Base-by-base conservation (phyloP, 2,329 filamentous ascomycete genomes). In the Phymatotrichopsis omnivora region DNA sequence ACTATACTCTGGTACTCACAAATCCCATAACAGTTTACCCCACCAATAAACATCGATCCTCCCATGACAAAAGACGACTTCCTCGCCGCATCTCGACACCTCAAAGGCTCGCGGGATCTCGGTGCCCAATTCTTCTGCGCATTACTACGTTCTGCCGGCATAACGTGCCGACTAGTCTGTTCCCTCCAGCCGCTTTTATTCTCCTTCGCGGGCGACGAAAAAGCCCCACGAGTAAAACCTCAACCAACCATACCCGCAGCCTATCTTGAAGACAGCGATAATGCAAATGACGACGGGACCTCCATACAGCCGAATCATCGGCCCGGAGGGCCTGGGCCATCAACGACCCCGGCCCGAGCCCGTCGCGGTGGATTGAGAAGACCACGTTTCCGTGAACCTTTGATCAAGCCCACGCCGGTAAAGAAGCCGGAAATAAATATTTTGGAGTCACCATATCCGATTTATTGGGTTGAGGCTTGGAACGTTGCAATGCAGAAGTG, bases 391-490 rank as follows among this genome's bases (percentile, higher is more conserved):
- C 42, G 42, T 19, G 46, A 41, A 6, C 42, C 36, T 8, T 11
- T 41, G 17, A 31, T 36, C 14, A 45, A 32, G n/a, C 5, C 42
- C 7, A 32, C 19, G 16, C 35, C 36, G 17, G 25, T 14, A 29
- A 41, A 45, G 36, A 35, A 35, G 11, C 25, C 31, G 22, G 20
- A 25, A 17, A 20, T 20, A 28, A 40, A 8, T 49, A 50, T 32
- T 45, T 50, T 28, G 47, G 49, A 31, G 30, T 51, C 33, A 8
- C 39, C 22, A 42, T 52, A 80, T 58, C 91, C 91, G 0, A 72
- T 96, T 3, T 96, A 86, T 61, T 98, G 91, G 91, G 80, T 95
- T 1, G 91, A 98, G 65, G 80, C 85, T 3, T 83, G 94, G 54
- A 87, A 95, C 53, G 70, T 78, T 42, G 82, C 82, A 0, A 76